These are phyloP conservation scores for Neltuma alba DNA, from an alignment of 306 rosid species.

Conservation along the genomic window DNA sequence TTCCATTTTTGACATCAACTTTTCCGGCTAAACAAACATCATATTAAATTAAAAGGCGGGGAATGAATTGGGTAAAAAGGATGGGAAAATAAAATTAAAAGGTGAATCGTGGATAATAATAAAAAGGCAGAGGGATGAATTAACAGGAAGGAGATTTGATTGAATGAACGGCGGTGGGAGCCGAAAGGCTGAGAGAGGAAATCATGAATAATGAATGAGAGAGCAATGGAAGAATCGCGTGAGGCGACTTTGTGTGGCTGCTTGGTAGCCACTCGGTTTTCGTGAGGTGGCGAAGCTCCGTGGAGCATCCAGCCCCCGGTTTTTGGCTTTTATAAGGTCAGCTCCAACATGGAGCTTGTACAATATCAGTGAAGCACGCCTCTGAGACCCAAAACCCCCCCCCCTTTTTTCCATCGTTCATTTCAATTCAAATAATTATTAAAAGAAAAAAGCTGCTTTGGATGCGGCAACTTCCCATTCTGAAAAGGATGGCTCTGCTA, in stretches of 20 bases:
- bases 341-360: not conserved
- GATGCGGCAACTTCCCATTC: not conserved
- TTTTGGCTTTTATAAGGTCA: not conserved
- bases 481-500: not conserved
- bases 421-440: not conserved
- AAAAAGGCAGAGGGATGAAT: not conserved
- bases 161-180: not conserved
- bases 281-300: not conserved
- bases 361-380: not conserved
- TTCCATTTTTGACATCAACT: not conserved
- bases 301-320: not conserved
- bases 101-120: not conserved
- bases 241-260: not conserved
- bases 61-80: not conserved
- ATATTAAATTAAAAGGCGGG: too few species aligned
- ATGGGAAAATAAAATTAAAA: not conserved
- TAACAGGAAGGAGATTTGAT: not conserved
- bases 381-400: not conserved
- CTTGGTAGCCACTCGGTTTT: not conserved
- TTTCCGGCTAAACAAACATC: not conserved
- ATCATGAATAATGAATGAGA: not conserved
- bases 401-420: not conserved
- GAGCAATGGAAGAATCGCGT: not conserved
- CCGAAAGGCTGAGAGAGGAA: not conserved
- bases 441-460: not conserved